These are phyloP conservation scores for Juncus effusus DNA, from an alignment of 176 grass and related monocot species.

Conservation along the genomic window DNA sequence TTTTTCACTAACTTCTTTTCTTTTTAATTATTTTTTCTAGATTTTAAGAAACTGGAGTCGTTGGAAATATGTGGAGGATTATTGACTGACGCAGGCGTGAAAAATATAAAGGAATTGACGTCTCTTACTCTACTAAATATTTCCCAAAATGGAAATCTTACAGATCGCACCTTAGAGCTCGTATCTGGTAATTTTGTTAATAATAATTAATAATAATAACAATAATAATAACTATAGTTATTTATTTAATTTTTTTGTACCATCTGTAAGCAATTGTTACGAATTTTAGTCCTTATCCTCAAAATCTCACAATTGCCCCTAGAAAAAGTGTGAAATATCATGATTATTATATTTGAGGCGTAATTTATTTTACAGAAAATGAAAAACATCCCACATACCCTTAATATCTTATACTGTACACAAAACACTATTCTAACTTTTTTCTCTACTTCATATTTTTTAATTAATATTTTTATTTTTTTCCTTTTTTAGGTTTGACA, in stretches of 20 bases:
- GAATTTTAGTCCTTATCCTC: background rate
- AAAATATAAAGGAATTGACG: conserved; percentile 93
- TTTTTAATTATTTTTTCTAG: conserved; percentile 30
- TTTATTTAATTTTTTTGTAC: no score
- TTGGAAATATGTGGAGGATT: conserved; percentile 84
- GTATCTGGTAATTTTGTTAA: conserved; percentile 48
- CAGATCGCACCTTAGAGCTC: conserved; percentile 75
- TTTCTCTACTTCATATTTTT: background rate
- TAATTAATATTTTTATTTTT: background rate
- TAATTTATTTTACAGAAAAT: no score
- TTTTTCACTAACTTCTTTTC: conserved; percentile 8
- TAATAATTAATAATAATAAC: no score
- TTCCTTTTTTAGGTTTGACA: conserved; percentile 57
- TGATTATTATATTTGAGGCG: no score
- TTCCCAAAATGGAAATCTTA: conserved; percentile 77
- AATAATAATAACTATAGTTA: no score
- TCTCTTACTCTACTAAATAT: conserved; percentile 72
- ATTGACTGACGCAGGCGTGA: conserved; percentile 78
- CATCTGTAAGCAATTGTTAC: no score
- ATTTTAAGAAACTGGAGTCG: conserved; percentile 81
- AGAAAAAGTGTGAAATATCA: no score
- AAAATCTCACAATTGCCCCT: background rate
- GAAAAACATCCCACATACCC: no score
- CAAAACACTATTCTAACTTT: background rate
- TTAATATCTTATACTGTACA: background rate